Base-by-base conservation (phyloP, 2,329 filamentous ascomycete species). In the Purpureocillium lavendulum region DNA sequence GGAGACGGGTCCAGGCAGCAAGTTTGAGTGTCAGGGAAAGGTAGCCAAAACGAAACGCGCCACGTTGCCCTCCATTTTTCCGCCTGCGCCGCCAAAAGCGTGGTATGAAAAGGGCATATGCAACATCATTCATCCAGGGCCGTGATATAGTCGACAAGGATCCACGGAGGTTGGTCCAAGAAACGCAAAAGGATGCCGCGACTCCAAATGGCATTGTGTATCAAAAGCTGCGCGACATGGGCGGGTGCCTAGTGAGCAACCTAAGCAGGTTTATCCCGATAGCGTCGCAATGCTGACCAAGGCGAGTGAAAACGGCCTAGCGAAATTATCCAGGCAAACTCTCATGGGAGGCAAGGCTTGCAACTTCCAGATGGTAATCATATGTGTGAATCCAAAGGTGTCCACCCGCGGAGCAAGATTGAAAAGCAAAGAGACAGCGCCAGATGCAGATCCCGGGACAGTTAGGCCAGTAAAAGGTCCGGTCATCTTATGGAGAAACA, bases 1-100 rank as follows among this genome's bases (percentile, higher is more conserved):
- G 45, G 37, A 49, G 51, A 42, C 49, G 52, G 49, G 46, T 57
- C 56, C 57, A 50, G 56, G 58, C 57, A 61, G 58, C 58, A 59
- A 56, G 57, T 48, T 43, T 44, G 45, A 37, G 40, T 47, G 38
- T 49, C 41, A 39, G 10, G 21, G 6, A 26, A 48, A 34, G 40
- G 40, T 48, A 45, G 43, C 47, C 45, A 47, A 43, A 42, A 43
- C 40, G 39, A 39, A 31, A 31, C 15, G 30, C 28, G 28, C 35
- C 38, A 16, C 16, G 14, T 8, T 44, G 48, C 44, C 49, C 44
- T 45, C 49, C 46, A 56, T 58, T 56, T 53, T 45, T 49, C 48
- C 47, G 48, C 49, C 47, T 54, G 53, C 56, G 57, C 57, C 57
- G 44, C 21, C 21, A 26, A 48, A 36, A 47, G 36, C 40, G 32